Evolutionary conservation across 495 filamentous ascomycete genomes (phyloP).

Genomic region (Neurospora sp.): DNA sequence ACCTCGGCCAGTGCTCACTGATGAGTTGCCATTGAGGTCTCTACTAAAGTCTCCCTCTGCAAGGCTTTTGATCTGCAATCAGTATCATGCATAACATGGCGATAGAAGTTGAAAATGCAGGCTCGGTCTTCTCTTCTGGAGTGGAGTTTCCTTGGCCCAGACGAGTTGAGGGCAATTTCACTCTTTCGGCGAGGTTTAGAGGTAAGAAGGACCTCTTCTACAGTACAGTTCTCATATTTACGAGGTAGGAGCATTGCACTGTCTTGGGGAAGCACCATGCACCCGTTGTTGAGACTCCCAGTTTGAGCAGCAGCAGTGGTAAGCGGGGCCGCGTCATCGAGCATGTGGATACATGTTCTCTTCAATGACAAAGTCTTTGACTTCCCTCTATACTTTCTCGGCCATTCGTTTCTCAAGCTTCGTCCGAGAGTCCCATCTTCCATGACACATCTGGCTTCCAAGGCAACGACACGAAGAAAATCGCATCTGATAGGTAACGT

Average conservation of each 20-base stretch:
- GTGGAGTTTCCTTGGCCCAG: background rate
- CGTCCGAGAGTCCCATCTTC: background rate
- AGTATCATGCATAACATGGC: background rate
- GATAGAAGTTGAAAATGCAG: background rate
- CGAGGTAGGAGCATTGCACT: background rate
- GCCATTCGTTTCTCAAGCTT: background rate
- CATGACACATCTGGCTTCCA: background rate
- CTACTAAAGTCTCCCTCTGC: background rate
- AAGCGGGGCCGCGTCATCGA: background rate
- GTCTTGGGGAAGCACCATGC: background rate
- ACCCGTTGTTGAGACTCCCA: background rate
- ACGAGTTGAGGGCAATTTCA: background rate
- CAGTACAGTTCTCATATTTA: background rate
- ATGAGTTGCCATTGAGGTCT: too few species aligned
- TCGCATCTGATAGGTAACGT: background rate
- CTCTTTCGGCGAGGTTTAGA: background rate
- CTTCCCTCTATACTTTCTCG: background rate
- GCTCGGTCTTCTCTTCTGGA: background rate
- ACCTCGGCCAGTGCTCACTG: background rate
- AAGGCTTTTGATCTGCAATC: background rate
- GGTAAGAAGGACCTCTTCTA: background rate
- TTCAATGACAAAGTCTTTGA: background rate
- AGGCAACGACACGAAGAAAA: background rate
- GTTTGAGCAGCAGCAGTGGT: background rate
- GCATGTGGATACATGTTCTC: background rate